Evolutionary conservation across 306 rosid genomes (phyloP).

Genomic region (Abrus pulchellus): DNA sequence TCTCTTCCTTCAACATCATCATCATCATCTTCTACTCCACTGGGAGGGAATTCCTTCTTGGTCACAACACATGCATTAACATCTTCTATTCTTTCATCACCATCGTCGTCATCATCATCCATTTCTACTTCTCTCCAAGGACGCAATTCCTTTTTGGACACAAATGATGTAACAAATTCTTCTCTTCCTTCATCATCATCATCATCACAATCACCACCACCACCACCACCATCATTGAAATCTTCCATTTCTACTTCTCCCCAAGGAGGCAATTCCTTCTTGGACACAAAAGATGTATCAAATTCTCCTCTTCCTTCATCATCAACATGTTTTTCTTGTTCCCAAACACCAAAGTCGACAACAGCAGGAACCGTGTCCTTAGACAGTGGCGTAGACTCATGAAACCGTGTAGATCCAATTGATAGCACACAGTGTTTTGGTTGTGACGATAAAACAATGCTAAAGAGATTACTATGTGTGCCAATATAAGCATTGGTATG

Average conservation of each 20-base stretch:
- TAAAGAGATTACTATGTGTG: neutral
- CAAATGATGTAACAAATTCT: conserved; percentile 43
- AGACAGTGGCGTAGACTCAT: conserved; percentile 39
- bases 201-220: no score
- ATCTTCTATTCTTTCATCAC: conserved; percentile 46
- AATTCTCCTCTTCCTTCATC: conserved; percentile 46
- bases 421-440: conserved; percentile 45
- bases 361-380: conserved; percentile 43
- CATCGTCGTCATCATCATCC: conserved; percentile 24
- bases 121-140: conserved; percentile 60
- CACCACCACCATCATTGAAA: no score
- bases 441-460: conserved; percentile 51
- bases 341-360: conserved; percentile 46
- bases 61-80: conserved; percentile 40
- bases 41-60: conserved; percentile 60
- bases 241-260: conserved; percentile 50
- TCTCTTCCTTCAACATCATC: conserved; percentile 37
- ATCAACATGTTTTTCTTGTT: conserved; percentile 45
- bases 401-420: conserved; percentile 50
- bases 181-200: conserved; percentile 44
- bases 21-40: conserved; percentile 58
- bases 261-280: conserved; percentile 59
- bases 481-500: conserved; percentile 26
- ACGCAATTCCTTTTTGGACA: conserved; percentile 51
- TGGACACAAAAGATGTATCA: conserved; percentile 46